Conservation (phyloP, 139 green algal genomes). For the Chlorella sp. region DNA sequence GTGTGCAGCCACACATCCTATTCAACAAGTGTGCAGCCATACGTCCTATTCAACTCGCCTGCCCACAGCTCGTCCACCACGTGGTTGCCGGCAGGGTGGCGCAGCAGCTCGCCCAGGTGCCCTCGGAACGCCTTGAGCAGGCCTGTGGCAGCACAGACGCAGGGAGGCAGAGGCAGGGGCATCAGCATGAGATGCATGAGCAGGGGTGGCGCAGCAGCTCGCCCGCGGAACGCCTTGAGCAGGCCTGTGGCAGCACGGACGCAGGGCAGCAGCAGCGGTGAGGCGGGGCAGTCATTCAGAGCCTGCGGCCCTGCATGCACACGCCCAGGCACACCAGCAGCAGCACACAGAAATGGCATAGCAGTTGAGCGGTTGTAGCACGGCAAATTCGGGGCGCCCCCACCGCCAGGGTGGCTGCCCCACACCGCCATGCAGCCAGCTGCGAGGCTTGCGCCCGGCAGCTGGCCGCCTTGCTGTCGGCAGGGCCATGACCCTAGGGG, state of each 20-base stretch:
- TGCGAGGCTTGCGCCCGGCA: too few species aligned
- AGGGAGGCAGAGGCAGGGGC: too few species aligned
- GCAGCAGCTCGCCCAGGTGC: slow-evolving; percentile 76
- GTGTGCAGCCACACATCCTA: neutral
- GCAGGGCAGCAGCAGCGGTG: neutral
- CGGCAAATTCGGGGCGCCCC: neutral
- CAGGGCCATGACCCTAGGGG: slow-evolving; percentile 60
- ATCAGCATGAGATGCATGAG: too few species aligned
- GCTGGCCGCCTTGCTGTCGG: slow-evolving; percentile 51
- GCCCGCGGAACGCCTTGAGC: slow-evolving; percentile 69
- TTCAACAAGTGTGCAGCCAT: neutral
- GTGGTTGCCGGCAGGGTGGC: slow-evolving; percentile 80
- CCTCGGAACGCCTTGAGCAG: slow-evolving; percentile 74
- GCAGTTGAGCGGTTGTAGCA: too few species aligned
- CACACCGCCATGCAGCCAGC: neutral
- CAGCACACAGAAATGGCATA: neutral
- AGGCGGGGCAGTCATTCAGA: too few species aligned
- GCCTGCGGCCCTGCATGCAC: too few species aligned
- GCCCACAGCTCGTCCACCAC: slow-evolving; percentile 74
- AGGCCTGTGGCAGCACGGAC: slow-evolving; percentile 24
- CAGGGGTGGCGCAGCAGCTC: slow-evolving; percentile 88
- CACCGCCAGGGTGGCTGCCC: neutral
- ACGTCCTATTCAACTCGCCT: neutral
- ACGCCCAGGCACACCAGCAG: too few species aligned
- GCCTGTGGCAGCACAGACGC: slow-evolving; percentile 59